A percentile compares a stretch with the other conserved stretches of the same genome.
These are phyloP conservation scores for Suillus cothurnatus DNA, from an alignment of 768 basidiomycete genomes.

Conservation along the genomic window DNA sequence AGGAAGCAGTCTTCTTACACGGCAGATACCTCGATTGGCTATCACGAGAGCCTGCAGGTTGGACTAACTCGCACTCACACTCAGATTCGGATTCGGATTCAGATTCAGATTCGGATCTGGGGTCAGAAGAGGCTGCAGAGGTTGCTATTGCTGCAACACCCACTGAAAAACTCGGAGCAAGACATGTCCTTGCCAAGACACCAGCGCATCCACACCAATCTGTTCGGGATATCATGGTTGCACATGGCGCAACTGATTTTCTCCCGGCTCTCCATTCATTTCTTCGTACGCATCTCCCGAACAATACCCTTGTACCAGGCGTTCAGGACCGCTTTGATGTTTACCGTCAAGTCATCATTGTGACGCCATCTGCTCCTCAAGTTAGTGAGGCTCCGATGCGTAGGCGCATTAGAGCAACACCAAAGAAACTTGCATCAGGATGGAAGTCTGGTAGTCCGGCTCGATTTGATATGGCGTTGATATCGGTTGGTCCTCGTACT, in stretches of 20 bases:
- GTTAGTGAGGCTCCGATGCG: not conserved
- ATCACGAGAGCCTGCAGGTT: too few species aligned
- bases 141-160: too few species aligned
- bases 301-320: not conserved
- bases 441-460: not conserved
- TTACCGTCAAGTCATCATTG: constrained; percentile 6
- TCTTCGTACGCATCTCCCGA: not conserved
- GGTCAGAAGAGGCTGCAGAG: too few species aligned
- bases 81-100: not conserved
- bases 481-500: not conserved
- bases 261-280: constrained; percentile 8
- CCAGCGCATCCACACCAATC: not conserved
- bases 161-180: not conserved
- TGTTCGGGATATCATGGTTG: not conserved
- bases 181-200: constrained; percentile 6
- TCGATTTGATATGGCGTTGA: constrained; percentile 2
- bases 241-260: constrained; percentile 11
- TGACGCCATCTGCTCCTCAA: not conserved
- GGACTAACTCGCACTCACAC: not conserved
- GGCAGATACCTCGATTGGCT: too few species aligned
- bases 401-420: not conserved
- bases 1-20: too few species aligned
- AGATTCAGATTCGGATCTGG: not conserved
- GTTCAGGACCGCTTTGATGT: constrained; percentile 5
- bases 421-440: not conserved